Conservation (phyloP, 1,284 basidiomycete genomes). For the Microbotryum silenes-acaulis region DNA sequence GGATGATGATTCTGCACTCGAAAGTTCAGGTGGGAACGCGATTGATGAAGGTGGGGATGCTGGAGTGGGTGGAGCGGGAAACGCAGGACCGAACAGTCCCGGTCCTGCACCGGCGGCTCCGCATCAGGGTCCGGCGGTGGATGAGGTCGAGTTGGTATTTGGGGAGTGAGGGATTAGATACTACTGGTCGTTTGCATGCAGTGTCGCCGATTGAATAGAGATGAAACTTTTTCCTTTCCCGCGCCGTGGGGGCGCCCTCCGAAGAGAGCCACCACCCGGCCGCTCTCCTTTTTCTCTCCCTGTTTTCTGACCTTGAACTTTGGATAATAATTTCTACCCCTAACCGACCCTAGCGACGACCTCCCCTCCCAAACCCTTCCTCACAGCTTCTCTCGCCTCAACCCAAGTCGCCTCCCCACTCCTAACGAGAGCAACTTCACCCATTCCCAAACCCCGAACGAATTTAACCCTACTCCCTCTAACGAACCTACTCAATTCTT, state of each 20-base stretch:
- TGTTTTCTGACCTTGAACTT: no score
- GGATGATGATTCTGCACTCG: constrained; percentile 20
- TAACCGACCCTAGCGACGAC: constrained; percentile 39
- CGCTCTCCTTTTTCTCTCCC: no score
- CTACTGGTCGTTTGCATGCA: no score
- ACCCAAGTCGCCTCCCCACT: constrained; percentile 45
- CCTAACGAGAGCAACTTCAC: constrained; percentile 74
- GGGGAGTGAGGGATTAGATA: constrained; percentile 1
- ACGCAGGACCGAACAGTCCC: not conserved
- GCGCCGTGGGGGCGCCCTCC: no score
- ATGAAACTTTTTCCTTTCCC: no score
- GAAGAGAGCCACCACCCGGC: no score
- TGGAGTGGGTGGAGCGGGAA: no score
- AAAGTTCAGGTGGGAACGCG: not conserved
- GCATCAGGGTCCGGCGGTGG: constrained; percentile 27
- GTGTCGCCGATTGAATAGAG: no score
- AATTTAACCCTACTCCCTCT: constrained; percentile 50
- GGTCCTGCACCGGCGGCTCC: constrained; percentile 15
- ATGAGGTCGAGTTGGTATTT: constrained; percentile 31
- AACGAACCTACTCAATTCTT: constrained; percentile 65
- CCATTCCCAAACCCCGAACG: constrained; percentile 66
- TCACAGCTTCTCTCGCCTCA: constrained; percentile 44
- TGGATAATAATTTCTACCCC: no score
- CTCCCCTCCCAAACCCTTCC: constrained; percentile 40
- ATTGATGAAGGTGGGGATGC: constrained; percentile 13